Base-by-base conservation (phyloP, 2,329 filamentous ascomycete species). In the Pseudogymnoascus sp. region DNA sequence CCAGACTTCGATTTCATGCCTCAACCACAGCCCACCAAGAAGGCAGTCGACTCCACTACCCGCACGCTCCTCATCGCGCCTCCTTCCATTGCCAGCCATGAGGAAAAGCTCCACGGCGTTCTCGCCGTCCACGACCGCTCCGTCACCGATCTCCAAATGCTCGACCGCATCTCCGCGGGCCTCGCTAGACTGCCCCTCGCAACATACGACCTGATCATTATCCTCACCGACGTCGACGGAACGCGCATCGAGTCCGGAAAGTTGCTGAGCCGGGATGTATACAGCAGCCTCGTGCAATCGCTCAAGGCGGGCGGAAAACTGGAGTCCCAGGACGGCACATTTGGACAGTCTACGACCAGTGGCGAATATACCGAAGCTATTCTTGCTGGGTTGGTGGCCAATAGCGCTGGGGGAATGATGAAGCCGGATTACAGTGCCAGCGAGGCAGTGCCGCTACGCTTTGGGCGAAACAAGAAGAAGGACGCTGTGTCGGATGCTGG, bases 61-160 rank as follows among this genome's bases (percentile, higher is more conserved):
- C 75, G 66, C 85, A 93, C 88, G 34, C 87, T 96, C 67, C 86
- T 96, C 42, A 87, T 97, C 66, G 92, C 93, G 34, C 93, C 95
- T 62, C 93, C 95, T 11, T 96, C 92, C 23, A 84, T 97, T 71
- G 88, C 95, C 69, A 86, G 91, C 63, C 89, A 96, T 76, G 90
- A 93, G 69, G 87, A 91, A 69, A 86, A 86, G 71, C 82, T 97
- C 68, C 83, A 86, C 68, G 79, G 80, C 68, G 81, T 95, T 66
- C 84, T 96, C 71, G 81, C 86, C 65, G 80, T 85, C 64, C 86
- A 91, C 78, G 86, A 95, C 75, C 88, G 91, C 73, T 79, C 82
- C 67, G 80, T 83, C 54, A 93, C 92, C 66, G 95, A 99, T 73
- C 82, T 99, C 62, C 95, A 97, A 76, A 99, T 99, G 95, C 89